Percentiles rank a stretch among this genome's conserved stretches.
phyloP scores from a whole-genome alignment of 805 yeast genomes.

The Candida pini region DNA sequence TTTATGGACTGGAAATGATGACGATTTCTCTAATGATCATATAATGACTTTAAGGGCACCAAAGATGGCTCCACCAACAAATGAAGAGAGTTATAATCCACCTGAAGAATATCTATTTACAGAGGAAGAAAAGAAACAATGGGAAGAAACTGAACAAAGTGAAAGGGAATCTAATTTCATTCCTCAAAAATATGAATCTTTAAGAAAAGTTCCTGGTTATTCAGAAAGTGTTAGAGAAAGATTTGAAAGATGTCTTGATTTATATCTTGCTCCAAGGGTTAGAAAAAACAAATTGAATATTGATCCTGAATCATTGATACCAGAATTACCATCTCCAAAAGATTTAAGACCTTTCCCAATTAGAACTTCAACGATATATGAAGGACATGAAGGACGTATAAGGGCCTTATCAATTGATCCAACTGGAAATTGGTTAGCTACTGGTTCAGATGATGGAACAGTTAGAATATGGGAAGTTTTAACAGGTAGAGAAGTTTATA shows the following conservation, averaged over 20 bases:
- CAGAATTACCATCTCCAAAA: constrained; percentile 94
- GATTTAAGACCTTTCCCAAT: constrained; percentile 97
- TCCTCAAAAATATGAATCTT: constrained; percentile 75
- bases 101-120: constrained; percentile 89
- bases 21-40: constrained; percentile 58
- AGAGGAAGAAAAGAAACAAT: constrained; percentile 68
- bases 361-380: constrained; percentile 73
- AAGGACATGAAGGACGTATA: constrained; percentile 79
- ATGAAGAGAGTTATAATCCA: constrained; percentile 95
- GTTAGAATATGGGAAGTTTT: constrained; percentile 95
- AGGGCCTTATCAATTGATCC: constrained; percentile 84
- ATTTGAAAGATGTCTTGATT: constrained; percentile 89
- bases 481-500: constrained; percentile 90
- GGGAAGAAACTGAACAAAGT: constrained; percentile 64
- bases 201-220: constrained; percentile 93
- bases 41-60: constrained; percentile 94
- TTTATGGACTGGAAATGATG: constrained; percentile 76
- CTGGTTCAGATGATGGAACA: constrained; percentile 96
- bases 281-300: constrained; percentile 85
- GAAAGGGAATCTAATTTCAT: constrained; percentile 76
- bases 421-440: constrained; percentile 89
- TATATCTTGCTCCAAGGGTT: constrained; percentile 93
- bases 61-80: constrained; percentile 89
- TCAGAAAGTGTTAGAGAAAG: constrained; percentile 79
- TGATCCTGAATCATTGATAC: constrained; percentile 93